A percentile compares a stretch with the other conserved stretches of the same genome.
These are phyloP conservation scores for Rhododendron williamsianum DNA, from an alignment of 148 eudicot genomes.

Conservation along the genomic window DNA sequence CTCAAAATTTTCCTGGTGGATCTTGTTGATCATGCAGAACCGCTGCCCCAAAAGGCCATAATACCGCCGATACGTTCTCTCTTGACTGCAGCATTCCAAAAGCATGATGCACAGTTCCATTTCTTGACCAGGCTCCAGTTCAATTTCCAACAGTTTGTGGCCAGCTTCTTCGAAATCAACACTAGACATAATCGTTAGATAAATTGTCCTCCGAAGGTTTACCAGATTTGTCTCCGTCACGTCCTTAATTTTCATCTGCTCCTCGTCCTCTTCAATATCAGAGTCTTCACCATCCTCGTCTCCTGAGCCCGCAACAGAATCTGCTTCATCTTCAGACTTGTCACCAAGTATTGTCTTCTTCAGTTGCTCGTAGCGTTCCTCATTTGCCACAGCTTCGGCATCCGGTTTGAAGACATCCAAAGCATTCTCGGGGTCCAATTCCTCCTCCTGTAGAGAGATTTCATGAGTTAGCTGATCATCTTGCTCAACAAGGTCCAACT, in stretches of 20 bases:
- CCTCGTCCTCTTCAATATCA: conserved; percentile 60
- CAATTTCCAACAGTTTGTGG: conserved; percentile 49
- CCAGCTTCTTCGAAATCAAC: conserved; percentile 99
- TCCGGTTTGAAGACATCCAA: conserved; percentile 76
- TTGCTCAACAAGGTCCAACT: conserved; percentile 81
- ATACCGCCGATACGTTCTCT: too few relatives aligned
- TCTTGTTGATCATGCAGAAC: too few relatives aligned
- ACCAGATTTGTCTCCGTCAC: conserved; percentile 87
- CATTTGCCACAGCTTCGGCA: conserved; percentile 70
- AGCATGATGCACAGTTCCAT: too few relatives aligned
- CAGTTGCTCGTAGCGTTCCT: conserved; percentile 66
- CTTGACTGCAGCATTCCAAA: too few relatives aligned
- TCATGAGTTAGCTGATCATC: conserved; percentile 92
- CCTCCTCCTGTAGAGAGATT: conserved; percentile 60
- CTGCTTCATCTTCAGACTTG: conserved; percentile 76
- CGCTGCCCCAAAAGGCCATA: too few relatives aligned
- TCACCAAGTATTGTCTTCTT: conserved; percentile 80
- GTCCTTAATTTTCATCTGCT: conserved; percentile 74
- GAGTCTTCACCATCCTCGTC: conserved; percentile 68
- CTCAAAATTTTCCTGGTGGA: too few relatives aligned
- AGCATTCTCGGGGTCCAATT: conserved; percentile 66
- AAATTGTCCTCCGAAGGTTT: conserved; percentile 89
- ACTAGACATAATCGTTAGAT: conserved; percentile 97
- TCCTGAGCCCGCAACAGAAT: conserved; percentile 55
- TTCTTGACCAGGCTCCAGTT: too few relatives aligned